Base-by-base conservation (phyloP, 768 basidiomycete species). In the Lentinus tigrinus region DNA sequence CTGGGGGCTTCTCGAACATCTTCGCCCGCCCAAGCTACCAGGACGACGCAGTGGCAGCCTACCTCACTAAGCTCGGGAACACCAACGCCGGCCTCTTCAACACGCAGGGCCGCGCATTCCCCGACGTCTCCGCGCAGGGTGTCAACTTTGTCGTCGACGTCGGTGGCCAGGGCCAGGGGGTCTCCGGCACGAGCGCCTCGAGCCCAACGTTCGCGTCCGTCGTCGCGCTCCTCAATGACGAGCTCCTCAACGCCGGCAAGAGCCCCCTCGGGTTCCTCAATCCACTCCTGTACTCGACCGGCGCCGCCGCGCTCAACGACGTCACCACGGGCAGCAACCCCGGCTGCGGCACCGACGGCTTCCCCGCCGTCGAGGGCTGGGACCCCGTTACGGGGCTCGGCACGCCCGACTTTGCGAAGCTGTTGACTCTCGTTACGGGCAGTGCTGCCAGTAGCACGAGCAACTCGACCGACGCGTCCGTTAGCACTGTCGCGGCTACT, bases 81-180 rank as follows among this genome's bases (percentile, higher is more conserved):
- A 66, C 66, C 2, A 65, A 69, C 61, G 42, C 49, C 1, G 74
- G 76, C 23, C 62, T 65, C 31, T 76, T 72, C 63, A 69, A 66
- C 58, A 46, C 43, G 44, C 68, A 57, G 67, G 78, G 77, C 34
- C 79, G 80, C 44, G 78, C 65, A 3, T 82, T 73, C 70, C 81
- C 82, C 37, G 80, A 82, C 67, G 69, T 82, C 40, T 68, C 78
- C 28, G 77, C 81, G 5, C 67, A 70, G 55, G 74, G 72, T 6
- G 59, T 71, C 39, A 67, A 72, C 60, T 71, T 72, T 54, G 75
- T 88, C 36, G 74, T 73, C 62, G 55, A 66, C 50, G 43, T 59
- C 59, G 52, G 50, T 38, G 63, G 62, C n/a, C 13, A 61, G 39
- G 39, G 52, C 10, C 65, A 54, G 23, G 56, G 64, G 36, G 70